Percentiles rank a stretch among this genome's conserved stretches.
phyloP scores from a whole-genome alignment of 2,329 filamentous ascomycete genomes.

The Camillea tinctor region DNA sequence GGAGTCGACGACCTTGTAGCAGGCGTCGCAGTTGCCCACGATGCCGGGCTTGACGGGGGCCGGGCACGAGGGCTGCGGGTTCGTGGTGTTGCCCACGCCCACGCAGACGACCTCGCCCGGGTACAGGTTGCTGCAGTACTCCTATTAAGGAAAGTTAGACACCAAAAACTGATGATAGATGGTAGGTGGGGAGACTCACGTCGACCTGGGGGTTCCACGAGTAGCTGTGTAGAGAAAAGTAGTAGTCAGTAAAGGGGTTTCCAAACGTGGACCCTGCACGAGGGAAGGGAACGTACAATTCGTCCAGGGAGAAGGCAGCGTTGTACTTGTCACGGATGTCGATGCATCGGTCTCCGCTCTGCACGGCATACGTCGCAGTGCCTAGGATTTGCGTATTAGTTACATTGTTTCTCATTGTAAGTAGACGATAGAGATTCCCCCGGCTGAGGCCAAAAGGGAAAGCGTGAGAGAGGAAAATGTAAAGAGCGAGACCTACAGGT shows the following conservation, averaged over 20 bases:
- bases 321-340: constrained; percentile 18
- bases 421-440: no score
- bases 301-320: constrained; percentile 32
- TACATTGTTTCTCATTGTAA: no score
- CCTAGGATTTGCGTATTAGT: constrained; percentile 8
- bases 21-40: constrained; percentile 19
- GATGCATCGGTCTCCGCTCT: constrained; percentile 20
- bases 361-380: constrained; percentile 20
- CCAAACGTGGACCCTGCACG: background rate
- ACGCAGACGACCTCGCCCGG: constrained; percentile 23
- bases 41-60: constrained; percentile 15
- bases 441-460: no score
- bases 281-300: constrained; percentile 21
- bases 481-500: constrained; percentile 17
- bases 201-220: constrained; percentile 19
- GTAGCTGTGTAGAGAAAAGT: constrained; percentile 4
- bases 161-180: background rate
- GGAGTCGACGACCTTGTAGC: constrained; percentile 22
- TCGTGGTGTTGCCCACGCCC: constrained; percentile 2
- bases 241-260: background rate
- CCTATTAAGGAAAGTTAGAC: background rate
- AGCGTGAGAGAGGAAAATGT: no score
- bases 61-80: constrained; percentile 15
- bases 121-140: constrained; percentile 22
- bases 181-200: constrained; percentile 5